Evolutionary conservation across 2,329 filamentous ascomycete species (phyloP), one percentile per base, ranked within the genome.

Genomic region (Colletotrichum siamense): DNA sequence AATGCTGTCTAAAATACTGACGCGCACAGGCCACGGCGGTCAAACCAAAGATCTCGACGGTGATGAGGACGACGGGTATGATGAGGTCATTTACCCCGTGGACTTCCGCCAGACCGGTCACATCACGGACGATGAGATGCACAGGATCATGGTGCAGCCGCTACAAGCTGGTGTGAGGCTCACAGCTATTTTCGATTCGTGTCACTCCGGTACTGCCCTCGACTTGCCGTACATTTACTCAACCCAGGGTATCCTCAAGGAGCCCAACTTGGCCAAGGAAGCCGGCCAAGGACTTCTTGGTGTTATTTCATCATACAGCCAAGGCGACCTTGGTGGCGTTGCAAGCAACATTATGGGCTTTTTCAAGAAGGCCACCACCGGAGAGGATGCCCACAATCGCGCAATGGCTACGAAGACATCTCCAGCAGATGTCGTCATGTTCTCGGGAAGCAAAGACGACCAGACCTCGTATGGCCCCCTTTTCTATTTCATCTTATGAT

Each of bases 371-470:
- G 96, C 95, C 13, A 94, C 95, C 18, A 92, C 88, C 71, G 96
- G 96, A 80, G 91, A 97, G 74, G 93, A 95, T n/a, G 93, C 94
- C 8, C 94, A 96, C 84, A 91, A 96, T 86, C 94, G 93, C 82
- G 93, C 96, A 66, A 87, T 96, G 79, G 91, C 94, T 79, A 98
- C 96, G 57, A 98, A 98, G 89, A 98, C 96, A 13, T 97, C 95
- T 64, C 94, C 96, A 2, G 97, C 97, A 61, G 97, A 99, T 85
- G 96, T 99, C 61, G 91, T 99, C 83, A 98, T 99, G 95, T 97
- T 96, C 92, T 98, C 95, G 71, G 97, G 97, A 73, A 98, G 95
- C 88, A 99, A 99, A 85, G 97, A 99, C 83, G 93, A 95, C 79
- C 97, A 99, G 87, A 99, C 96, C 81, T 96, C 94, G 93, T 95